Percentiles rank a stretch among this genome's conserved stretches.
phyloP scores from a whole-genome alignment of 345 rosid species.

The Salix exigua region DNA sequence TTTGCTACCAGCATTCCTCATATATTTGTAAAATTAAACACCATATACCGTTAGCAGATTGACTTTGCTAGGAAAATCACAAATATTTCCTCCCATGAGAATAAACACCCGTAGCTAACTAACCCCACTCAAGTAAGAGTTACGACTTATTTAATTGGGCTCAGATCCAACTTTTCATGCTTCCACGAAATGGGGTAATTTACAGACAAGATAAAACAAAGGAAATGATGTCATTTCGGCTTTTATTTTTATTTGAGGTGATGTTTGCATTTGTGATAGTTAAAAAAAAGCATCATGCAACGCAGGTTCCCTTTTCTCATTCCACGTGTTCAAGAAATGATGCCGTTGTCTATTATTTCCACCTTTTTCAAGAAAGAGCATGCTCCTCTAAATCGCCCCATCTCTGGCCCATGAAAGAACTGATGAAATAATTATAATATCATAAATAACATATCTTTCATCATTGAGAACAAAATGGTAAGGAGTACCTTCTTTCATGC shows the following conservation, averaged over 20 bases:
- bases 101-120: neutral
- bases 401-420: neutral
- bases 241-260: neutral
- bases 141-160: neutral
- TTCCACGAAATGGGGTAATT: neutral
- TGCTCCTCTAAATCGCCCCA: neutral
- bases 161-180: neutral
- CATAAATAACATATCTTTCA: neutral
- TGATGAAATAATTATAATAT: too few relatives aligned
- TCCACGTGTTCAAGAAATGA: neutral
- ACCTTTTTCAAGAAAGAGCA: neutral
- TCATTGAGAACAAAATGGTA: neutral
- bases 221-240: neutral
- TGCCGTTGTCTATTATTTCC: neutral
- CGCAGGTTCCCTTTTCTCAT: neutral
- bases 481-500: slow-evolving; percentile 38
- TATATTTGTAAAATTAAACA: neutral
- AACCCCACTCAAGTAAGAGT: neutral
- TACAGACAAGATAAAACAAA: neutral
- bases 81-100: neutral
- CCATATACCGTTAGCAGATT: neutral
- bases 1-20: neutral
- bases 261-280: neutral
- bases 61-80: neutral
- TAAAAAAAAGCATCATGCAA: neutral